Conservation (phyloP, 371 early-diverging fungal genomes). For the Mycotypha africana region DNA sequence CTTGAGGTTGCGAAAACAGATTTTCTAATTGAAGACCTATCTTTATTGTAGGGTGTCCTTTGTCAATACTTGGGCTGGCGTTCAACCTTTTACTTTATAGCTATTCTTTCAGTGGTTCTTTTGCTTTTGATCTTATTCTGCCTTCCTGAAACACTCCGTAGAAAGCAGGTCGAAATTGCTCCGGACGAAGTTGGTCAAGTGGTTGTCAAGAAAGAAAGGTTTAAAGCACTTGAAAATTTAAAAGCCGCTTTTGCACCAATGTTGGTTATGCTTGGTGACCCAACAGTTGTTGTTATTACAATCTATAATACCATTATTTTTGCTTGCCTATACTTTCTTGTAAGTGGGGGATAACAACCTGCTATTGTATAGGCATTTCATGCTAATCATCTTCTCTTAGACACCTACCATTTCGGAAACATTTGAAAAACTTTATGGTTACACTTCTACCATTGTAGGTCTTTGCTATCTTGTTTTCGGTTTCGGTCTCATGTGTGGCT, state of each 20-base stretch:
- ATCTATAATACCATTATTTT: conserved; percentile 24
- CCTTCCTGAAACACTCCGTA: conserved; percentile 27
- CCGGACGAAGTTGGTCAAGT: background rate
- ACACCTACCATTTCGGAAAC: conserved; percentile 38
- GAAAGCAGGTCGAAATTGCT: background rate
- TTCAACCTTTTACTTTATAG: conserved; percentile 38
- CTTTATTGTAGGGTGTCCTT: conserved; percentile 25
- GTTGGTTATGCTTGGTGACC: conserved; percentile 18
- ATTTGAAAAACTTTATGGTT: conserved; percentile 24
- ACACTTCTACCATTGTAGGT: conserved; percentile 32
- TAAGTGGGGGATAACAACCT: background rate
- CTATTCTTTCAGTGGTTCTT: conserved; percentile 4
- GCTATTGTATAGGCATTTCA: background rate
- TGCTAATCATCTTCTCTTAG: conserved; percentile 9
- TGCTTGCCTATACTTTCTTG: conserved; percentile 23
- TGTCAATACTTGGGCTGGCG: conserved; percentile 59
- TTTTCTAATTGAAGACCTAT: background rate
- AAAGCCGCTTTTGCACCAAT: conserved; percentile 11
- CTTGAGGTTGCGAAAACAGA: conserved; percentile 1
- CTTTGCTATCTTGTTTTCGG: conserved; percentile 44
- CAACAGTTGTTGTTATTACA: conserved; percentile 21
- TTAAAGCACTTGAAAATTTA: conserved; percentile 2
- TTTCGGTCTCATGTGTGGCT: conserved; percentile 40
- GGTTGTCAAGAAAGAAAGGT: background rate
- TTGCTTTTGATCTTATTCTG: conserved; percentile 13